Conservation (phyloP, 2,329 filamentous ascomycete species). For the Pyrenophora seminiperda region DNA sequence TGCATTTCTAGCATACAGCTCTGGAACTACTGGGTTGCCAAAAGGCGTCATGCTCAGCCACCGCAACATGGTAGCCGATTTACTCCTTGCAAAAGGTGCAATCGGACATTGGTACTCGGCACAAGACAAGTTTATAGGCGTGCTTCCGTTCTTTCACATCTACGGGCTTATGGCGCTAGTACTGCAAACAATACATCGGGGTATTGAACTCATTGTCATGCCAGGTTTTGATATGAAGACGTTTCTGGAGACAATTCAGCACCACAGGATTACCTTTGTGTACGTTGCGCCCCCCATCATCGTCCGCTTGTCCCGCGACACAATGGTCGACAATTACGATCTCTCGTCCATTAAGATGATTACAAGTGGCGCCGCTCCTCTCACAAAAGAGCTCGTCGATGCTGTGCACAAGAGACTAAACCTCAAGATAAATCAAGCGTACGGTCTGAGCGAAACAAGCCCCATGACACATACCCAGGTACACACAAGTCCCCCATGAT, state of each 20-base stretch:
- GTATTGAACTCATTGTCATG: conserved; percentile 71
- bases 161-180: conserved; percentile 79
- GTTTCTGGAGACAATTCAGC: conserved; percentile 76
- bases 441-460: conserved; percentile 33
- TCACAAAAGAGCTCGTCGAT: conserved; percentile 78
- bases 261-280: conserved; percentile 72
- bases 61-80: conserved; percentile 64
- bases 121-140: conserved; percentile 71
- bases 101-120: conserved; percentile 79
- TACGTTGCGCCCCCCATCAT: conserved; percentile 86
- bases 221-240: conserved; percentile 78
- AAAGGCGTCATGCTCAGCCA: conserved; percentile 55
- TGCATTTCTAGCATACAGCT: conserved; percentile 71
- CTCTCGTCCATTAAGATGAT: conserved; percentile 77
- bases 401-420: conserved; percentile 73
- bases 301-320: conserved; percentile 76
- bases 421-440: conserved; percentile 33
- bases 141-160: conserved; percentile 89
- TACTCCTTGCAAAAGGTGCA: conserved; percentile 79
- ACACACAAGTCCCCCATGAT: background rate
- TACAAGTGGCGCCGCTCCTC: conserved; percentile 82
- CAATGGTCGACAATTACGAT: conserved; percentile 77
- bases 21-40: conserved; percentile 52
- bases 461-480: conserved; percentile 34
- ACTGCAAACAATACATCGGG: conserved; percentile 69